Percentiles rank a stretch among this genome's conserved stretches.
These are phyloP conservation scores for Candida stauntonica DNA, from an alignment of 805 yeast species.

Conservation along the genomic window DNA sequence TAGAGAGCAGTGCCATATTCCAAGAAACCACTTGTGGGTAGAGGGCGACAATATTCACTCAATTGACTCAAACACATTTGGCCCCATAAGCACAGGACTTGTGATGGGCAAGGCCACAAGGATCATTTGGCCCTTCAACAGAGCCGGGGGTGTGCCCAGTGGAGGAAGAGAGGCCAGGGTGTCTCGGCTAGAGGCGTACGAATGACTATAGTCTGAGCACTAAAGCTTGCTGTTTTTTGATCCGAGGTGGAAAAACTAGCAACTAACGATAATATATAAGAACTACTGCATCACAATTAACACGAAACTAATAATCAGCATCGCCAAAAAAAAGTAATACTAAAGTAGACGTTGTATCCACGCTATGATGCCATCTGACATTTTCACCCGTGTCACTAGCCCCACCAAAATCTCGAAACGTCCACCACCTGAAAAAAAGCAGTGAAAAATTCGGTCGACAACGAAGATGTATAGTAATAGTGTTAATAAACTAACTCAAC, in stretches of 20 bases:
- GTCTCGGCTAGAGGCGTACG: constrained; percentile 10
- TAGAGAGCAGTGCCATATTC: constrained; percentile 53
- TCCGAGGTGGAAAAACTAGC: too few relatives aligned
- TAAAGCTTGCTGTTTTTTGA: neutral
- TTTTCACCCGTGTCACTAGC: constrained; percentile 3
- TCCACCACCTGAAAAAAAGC: constrained; percentile 17
- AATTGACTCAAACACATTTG: constrained; percentile 81
- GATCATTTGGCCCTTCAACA: constrained; percentile 65
- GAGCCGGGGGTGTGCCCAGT: constrained; percentile 45
- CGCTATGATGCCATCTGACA: too few relatives aligned
- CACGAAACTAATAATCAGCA: too few relatives aligned
- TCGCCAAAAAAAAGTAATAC: too few relatives aligned
- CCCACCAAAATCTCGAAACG: neutral
- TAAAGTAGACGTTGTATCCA: too few relatives aligned
- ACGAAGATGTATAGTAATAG: too few relatives aligned
- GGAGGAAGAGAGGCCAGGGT: constrained; percentile 53
- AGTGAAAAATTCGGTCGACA: constrained; percentile 17
- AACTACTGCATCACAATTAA: too few relatives aligned
- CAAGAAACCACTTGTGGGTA: constrained; percentile 85
- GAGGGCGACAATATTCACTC: constrained; percentile 91
- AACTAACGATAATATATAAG: too few relatives aligned
- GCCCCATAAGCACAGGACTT: constrained; percentile 80
- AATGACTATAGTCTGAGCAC: constrained; percentile 1
- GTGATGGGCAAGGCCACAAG: constrained; percentile 70
- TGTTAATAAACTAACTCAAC: too few relatives aligned